Evolutionary conservation across 1,284 basidiomycete species (phyloP).

Genomic region (Baeospora myosura): DNA sequence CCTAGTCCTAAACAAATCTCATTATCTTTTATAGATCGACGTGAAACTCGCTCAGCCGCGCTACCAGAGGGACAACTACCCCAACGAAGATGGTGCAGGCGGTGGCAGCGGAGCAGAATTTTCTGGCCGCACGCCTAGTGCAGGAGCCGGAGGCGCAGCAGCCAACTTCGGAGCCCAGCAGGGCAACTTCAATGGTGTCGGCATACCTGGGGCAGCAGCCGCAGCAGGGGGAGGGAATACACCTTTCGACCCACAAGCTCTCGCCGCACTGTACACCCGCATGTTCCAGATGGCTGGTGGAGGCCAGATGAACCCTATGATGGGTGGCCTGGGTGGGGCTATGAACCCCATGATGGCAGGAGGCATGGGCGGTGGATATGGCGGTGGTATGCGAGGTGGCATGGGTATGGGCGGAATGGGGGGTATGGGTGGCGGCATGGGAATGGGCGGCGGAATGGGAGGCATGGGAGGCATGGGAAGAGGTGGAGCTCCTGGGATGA

Average conservation of each 20-base stretch:
- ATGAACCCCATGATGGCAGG: conserved; percentile 32
- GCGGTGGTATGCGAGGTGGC: conserved; percentile 32
- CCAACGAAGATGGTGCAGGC: conserved; percentile 29
- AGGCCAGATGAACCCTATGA: conserved; percentile 40
- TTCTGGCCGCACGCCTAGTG: conserved; percentile 15
- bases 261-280: conserved; percentile 73
- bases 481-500: conserved; percentile 25
- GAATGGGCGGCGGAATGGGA: too few species aligned
- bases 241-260: conserved; percentile 74
- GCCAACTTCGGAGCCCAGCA: not conserved
- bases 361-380: conserved; percentile 27
- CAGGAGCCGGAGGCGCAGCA: conserved; percentile 14
- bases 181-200: conserved; percentile 17
- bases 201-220: conserved; percentile 18
- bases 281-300: conserved; percentile 74
- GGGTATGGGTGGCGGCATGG: conserved; percentile 28
- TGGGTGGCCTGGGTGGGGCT: conserved; percentile 26
- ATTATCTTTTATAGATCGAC: conserved; percentile 61
- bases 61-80: conserved; percentile 54
- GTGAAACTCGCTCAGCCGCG: conserved; percentile 90
- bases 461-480: conserved; percentile 15
- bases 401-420: conserved; percentile 32
- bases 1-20: conserved; percentile 1
- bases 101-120: conserved; percentile 14
- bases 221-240: conserved; percentile 34